Evolutionary conservation across 331 rosid species (phyloP).

Genomic region (Spiraea crenata): DNA sequence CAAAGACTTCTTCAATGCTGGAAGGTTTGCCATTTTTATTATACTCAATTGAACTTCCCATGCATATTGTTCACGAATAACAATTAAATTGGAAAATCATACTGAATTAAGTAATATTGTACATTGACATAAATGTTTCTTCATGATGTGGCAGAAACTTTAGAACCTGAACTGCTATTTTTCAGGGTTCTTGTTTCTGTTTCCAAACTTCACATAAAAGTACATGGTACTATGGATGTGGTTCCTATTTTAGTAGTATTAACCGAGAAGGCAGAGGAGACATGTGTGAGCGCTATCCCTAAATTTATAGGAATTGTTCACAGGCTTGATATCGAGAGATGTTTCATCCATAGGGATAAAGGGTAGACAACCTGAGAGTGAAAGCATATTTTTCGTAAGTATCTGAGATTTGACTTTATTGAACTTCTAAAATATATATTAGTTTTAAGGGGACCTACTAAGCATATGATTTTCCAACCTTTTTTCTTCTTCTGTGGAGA

Average conservation of each 20-base stretch:
- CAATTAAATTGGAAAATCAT: not conserved
- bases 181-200: slow-evolving; percentile 6
- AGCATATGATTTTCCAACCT: slow-evolving; percentile 1
- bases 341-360: not conserved
- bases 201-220: not conserved
- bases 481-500: too few relatives aligned
- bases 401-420: not conserved
- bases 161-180: not conserved
- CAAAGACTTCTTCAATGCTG: slow-evolving; percentile 98
- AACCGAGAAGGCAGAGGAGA: not conserved
- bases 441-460: not conserved
- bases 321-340: not conserved
- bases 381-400: not conserved
- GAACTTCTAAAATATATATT: not conserved
- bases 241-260: not conserved
- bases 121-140: not conserved
- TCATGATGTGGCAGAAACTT: not conserved
- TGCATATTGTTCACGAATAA: too few relatives aligned
- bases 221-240: not conserved
- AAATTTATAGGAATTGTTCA: not conserved
- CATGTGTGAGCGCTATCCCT: not conserved
- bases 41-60: not conserved
- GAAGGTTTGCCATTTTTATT: slow-evolving; percentile 57
- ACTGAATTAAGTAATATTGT: not conserved
- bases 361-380: not conserved